Base-by-base conservation (phyloP, 164 flowering plant genomes). In the Berberis vulgaris region DNA sequence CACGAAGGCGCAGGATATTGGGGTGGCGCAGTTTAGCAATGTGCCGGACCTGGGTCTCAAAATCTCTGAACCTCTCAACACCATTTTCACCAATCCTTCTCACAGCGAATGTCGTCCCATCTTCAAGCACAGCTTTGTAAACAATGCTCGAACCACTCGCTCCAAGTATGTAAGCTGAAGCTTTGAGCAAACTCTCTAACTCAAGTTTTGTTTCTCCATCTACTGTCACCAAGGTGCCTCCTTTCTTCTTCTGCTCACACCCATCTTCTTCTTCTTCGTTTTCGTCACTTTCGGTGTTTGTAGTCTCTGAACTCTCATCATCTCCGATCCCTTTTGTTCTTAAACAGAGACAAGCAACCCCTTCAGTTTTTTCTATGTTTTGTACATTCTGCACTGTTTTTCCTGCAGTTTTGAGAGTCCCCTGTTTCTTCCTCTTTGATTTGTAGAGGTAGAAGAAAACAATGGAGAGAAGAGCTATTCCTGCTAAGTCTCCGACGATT, bases 131-230 rank as follows among this genome's bases (percentile, higher is more conserved):
- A 2, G 97, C 99, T 72, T 88, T 95, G 82, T 95, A 95, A 75
- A 91, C 80, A 54, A 95, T 95, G 72, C 94, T 89, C 9, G 92
- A 77, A 8, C 96, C 96, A 5, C 84, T 81, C 7, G 96, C 96
- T 0, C 99, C 99, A 39, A 95, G 66, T 2, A 91, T 89, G 54
- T 87, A 95, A 5, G 99, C 99, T 42, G 97, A 87, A 1, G 97
- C 97, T 68, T 87, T 91, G 0, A 95, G 77, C 64, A 95, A 74
- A 0, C 86, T 80, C 73, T 91, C 99, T 5, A 91, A 67, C 68
- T 95, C 99, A 0, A 95, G 78, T 77, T 82, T 81, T 52, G 83
- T 69, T 49, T 82, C 96, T 1, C 96, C 94, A 41, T 87, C 94
- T 0, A 89, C 78, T 52, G 86, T 83, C 56, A 89, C 94, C 11